Percentiles rank a stretch among this genome's conserved stretches.
Conservation (phyloP, 2,329 filamentous ascomycete genomes). For the Sclerotinia spermophila region DNA sequence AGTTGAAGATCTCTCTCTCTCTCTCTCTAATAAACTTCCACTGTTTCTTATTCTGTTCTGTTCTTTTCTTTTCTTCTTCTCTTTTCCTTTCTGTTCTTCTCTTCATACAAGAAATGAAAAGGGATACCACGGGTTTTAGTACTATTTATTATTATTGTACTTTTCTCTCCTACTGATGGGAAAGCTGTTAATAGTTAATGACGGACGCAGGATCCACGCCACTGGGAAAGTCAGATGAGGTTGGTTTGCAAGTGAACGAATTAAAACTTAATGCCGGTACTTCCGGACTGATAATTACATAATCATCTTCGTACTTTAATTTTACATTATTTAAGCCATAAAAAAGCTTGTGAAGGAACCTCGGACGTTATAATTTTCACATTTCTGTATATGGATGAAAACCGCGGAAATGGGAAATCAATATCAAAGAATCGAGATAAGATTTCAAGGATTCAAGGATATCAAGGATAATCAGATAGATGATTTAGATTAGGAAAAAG, state of each 20-base stretch:
- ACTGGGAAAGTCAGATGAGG: constrained; percentile 10
- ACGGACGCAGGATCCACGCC: constrained; percentile 14
- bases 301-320: neutral
- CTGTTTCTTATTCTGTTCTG: neutral
- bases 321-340: neutral
- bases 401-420: neutral
- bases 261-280: constrained; percentile 3
- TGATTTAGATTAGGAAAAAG: neutral
- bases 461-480: neutral
- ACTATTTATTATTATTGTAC: too few relatives aligned
- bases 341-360: neutral
- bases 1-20: neutral
- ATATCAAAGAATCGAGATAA: neutral
- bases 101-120: neutral
- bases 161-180: too few relatives aligned
- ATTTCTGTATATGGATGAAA: neutral
- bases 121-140: constrained; percentile 3
- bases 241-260: neutral
- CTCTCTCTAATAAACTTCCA: neutral
- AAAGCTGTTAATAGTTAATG: constrained; percentile 2
- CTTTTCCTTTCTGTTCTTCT: neutral
- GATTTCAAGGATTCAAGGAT: too few relatives aligned
- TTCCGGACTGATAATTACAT: neutral
- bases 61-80: neutral
- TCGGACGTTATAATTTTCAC: neutral